Evolutionary conservation across 2,329 filamentous ascomycete genomes (phyloP), one percentile per base, ranked within the genome.

Genomic region (Penicillium sp.): DNA sequence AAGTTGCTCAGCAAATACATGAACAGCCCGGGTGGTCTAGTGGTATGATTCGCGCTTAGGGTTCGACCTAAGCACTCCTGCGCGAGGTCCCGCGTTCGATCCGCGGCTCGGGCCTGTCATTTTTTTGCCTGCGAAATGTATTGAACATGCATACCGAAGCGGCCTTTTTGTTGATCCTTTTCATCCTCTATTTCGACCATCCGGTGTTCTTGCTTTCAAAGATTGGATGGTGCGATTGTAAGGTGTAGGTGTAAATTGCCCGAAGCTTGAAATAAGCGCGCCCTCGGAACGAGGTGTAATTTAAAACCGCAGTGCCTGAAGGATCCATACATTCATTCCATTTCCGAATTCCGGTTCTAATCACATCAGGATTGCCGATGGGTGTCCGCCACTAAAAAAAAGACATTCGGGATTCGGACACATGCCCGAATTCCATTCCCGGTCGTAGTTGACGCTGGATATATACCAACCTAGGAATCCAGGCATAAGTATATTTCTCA

Each of bases 41-140:
- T 42, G 41, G 41, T 42, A 42, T 42, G 41, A 42, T 42, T 42
- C 41, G 41, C 41, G 41, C 41, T 42, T 42, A 42, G 41, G 41
- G 41, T 16, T 18, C 16, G 10, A 42, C 41, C 41, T 42, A 42
- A 42, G 41, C 41, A 42, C 41, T 42, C 41, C 41, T 42, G 41
- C 41, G 41, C 41, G 41, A 42, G 41, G 41, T 42, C 41, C 41
- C 41, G 41, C 41, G 41, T 42, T 42, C 41, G 41, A 42, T 42
- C 41, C 41, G 41, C 41, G 41, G 41, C 41, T 42, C 41, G 41
- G 41, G 41, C 41, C 41, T 42, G 41, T 42, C 16, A 9, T 28
- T 13, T 42, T 26, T 42, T 42, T 42, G 23, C 23, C 16, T 42
- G 16, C 15, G 5, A 21, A 21, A 21, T 21, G 18, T 21, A 21